A percentile compares a stretch with the other conserved stretches of the same genome.
These are phyloP conservation scores for Nicotiana paniculata DNA, from an alignment of 257 asterid genomes.

Conservation along the genomic window DNA sequence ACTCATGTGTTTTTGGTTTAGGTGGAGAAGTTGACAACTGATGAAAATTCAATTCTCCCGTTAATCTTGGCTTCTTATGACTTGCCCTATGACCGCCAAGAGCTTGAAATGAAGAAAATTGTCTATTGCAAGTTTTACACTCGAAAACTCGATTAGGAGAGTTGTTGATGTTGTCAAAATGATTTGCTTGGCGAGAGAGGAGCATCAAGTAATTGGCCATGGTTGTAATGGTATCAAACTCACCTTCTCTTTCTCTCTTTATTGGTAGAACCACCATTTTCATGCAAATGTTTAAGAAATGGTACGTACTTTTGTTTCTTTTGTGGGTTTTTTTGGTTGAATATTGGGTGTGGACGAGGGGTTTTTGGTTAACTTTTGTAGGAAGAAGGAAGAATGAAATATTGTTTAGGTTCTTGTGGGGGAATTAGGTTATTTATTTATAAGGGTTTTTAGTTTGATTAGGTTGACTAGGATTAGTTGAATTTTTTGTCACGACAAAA, in stretches of 20 bases:
- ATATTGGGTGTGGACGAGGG: background rate
- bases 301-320: background rate
- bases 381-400: background rate
- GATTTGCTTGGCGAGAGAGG: slow-evolving; percentile 21
- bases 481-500: slow-evolving; percentile 13
- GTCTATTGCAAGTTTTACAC: slow-evolving; percentile 62
- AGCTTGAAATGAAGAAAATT: slow-evolving; percentile 68
- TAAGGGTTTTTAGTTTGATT: slow-evolving; percentile 8
- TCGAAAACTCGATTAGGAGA: slow-evolving; percentile 33
- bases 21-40: slow-evolving; percentile 26
- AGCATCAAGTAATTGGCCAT: slow-evolving; percentile 42
- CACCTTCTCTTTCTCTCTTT: slow-evolving; percentile 31
- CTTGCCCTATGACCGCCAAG: slow-evolving; percentile 83
- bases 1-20: slow-evolving; percentile 53
- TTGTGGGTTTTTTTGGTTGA: background rate
- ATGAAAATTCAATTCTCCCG: slow-evolving; percentile 14
- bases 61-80: slow-evolving; percentile 53
- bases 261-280: slow-evolving; percentile 15
- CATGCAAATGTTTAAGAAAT: background rate
- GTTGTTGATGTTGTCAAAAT: background rate
- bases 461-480: slow-evolving; percentile 23
- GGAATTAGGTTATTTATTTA: background rate
- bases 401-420: background rate
- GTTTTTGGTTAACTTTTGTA: background rate
- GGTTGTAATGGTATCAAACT: slow-evolving; percentile 17